phyloP scores from a whole-genome alignment of 305 asterid genomes.

The Solanum hybrid region DNA sequence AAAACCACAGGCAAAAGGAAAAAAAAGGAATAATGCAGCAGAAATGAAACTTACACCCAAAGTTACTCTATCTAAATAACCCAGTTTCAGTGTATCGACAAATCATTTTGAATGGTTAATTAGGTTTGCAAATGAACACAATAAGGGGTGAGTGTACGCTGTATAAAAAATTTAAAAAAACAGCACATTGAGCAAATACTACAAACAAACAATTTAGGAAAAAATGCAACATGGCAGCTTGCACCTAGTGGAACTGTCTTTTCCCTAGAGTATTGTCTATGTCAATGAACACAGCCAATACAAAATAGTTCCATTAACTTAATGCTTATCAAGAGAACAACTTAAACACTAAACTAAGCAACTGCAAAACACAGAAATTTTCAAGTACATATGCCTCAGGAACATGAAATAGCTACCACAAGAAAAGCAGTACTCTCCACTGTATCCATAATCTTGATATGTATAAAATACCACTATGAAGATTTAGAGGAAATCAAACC shows the following conservation, averaged over 20 bases:
- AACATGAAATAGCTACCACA: neutral
- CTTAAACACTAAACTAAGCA: neutral
- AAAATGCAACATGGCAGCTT: neutral
- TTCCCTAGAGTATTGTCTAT: neutral
- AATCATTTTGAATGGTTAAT: neutral
- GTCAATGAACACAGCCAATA: neutral
- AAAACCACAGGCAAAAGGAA: neutral
- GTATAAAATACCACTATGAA: neutral
- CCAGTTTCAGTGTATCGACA: neutral
- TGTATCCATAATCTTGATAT: neutral
- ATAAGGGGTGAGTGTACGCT: neutral
- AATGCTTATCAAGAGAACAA: neutral
- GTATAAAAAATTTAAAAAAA: neutral
- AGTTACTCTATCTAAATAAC: neutral
- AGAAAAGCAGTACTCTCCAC: neutral
- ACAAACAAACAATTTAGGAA: neutral
- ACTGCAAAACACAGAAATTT: neutral
- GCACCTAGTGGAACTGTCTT: neutral
- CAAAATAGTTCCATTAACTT: neutral
- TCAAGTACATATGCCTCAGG: neutral
- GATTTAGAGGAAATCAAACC: slow-evolving; percentile 33
- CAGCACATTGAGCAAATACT: neutral
- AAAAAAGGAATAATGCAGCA: no score
- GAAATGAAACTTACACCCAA: neutral
- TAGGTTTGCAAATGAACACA: neutral